phyloP scores from a whole-genome alignment of 352 stramenopile genomes.

The Globisporangium uncinulatum region DNA sequence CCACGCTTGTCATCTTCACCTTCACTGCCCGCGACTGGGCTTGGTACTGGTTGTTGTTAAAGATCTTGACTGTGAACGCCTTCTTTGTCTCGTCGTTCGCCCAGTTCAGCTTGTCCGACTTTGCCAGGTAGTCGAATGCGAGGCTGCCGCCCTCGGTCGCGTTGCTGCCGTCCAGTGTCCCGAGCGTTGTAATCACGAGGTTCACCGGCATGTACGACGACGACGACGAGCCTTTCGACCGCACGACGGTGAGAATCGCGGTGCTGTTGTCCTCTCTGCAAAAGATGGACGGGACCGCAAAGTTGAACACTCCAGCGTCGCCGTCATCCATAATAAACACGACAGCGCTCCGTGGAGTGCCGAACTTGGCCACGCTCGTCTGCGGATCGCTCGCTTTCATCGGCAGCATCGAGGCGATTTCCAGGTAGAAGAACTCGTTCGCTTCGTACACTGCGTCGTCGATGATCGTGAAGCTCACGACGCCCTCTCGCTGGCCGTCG shows the following conservation, averaged over 20 bases:
- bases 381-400: conserved; percentile 27
- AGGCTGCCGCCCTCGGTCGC: conserved; percentile 52
- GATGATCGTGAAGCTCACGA: conserved; percentile 44
- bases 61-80: conserved; percentile 53
- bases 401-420: conserved; percentile 29
- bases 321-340: conserved; percentile 59
- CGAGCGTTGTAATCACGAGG: conserved; percentile 43
- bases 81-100: conserved; percentile 45
- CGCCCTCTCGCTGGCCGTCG: conserved; percentile 37
- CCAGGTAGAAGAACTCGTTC: conserved; percentile 63
- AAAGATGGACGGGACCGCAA: conserved; percentile 42
- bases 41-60: conserved; percentile 71
- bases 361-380: conserved; percentile 30
- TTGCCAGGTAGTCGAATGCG: conserved; percentile 58
- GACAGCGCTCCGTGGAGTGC: conserved; percentile 18
- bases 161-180: conserved; percentile 35
- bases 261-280: conserved; percentile 63
- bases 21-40: conserved; percentile 37
- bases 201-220: conserved; percentile 55
- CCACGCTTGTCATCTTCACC: conserved; percentile 39
- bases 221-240: conserved; percentile 42
- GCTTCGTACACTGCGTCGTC: conserved; percentile 56
- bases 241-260: conserved; percentile 45
- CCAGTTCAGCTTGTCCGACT: conserved; percentile 47
- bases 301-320: conserved; percentile 60